A percentile compares a stretch with the other conserved stretches of the same genome.
Conservation (phyloP, 2,329 filamentous ascomycete genomes). For the Anisogramma anomala region DNA sequence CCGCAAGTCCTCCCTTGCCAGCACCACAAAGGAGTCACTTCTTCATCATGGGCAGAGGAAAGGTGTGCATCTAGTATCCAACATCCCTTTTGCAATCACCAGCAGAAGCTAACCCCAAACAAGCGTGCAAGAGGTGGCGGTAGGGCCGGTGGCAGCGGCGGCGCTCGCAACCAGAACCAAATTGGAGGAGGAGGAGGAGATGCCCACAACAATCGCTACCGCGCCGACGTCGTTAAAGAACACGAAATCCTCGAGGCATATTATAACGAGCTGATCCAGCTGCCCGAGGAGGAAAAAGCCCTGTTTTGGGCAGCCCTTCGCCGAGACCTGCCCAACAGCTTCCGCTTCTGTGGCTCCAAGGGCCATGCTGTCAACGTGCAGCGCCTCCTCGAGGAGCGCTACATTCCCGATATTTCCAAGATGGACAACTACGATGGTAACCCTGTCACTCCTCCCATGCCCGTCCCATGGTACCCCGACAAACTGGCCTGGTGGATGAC, state of each 20-base stretch:
- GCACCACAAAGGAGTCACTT: not conserved
- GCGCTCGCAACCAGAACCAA: constrained; percentile 16
- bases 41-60: not conserved
- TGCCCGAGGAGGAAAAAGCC: constrained; percentile 66
- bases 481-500: constrained; percentile 96
- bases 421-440: constrained; percentile 75
- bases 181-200: constrained; percentile 32
- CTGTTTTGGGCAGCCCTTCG: constrained; percentile 77
- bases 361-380: constrained; percentile 89
- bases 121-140: constrained; percentile 17
- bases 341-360: constrained; percentile 92
- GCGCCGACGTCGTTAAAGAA: constrained; percentile 55
- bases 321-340: constrained; percentile 88
- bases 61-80: not conserved
- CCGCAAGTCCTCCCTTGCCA: not conserved
- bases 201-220: constrained; percentile 35
- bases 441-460: constrained; percentile 66
- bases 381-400: constrained; percentile 73
- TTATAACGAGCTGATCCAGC: constrained; percentile 67
- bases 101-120: not conserved
- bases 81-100: not conserved
- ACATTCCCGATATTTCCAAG: constrained; percentile 79
- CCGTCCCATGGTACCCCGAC: constrained; percentile 88
- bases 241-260: constrained; percentile 80
- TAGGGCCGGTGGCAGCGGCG: constrained; percentile 28